These are phyloP conservation scores for Pythium sukuiense DNA, from an alignment of 352 stramenopile genomes.

Conservation along the genomic window DNA sequence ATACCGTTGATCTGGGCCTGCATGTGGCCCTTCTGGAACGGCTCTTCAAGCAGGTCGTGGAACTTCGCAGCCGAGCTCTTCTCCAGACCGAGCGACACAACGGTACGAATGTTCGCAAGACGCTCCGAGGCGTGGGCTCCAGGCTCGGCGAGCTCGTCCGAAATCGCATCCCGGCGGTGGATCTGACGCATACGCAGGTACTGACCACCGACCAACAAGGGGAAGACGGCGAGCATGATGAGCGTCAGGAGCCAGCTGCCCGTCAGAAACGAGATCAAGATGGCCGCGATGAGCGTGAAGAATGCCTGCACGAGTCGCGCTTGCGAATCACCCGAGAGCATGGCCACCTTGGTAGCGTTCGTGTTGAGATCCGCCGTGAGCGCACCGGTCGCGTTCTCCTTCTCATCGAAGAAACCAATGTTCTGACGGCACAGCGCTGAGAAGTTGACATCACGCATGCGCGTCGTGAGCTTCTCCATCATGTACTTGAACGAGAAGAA, in stretches of 20 bases:
- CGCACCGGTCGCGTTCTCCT: constrained; percentile 20
- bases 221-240: constrained; percentile 44
- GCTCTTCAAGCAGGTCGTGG: constrained; percentile 20
- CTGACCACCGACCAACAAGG: constrained; percentile 35
- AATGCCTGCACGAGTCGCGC: constrained; percentile 32
- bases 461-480: constrained; percentile 32
- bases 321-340: constrained; percentile 34
- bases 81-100: constrained; percentile 31
- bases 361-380: constrained; percentile 32
- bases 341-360: constrained; percentile 33
- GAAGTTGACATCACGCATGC: constrained; percentile 33
- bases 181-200: constrained; percentile 22
- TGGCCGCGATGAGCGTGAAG: constrained; percentile 33
- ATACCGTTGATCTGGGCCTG: constrained; percentile 31
- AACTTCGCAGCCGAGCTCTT: constrained; percentile 21
- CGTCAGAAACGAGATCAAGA: constrained; percentile 40
- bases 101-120: constrained; percentile 33
- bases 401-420: constrained; percentile 35
- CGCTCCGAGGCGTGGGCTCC: constrained; percentile 34
- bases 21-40: constrained; percentile 20
- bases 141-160: constrained; percentile 22
- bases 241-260: constrained; percentile 46
- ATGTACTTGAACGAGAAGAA: constrained; percentile 32
- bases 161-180: constrained; percentile 9
- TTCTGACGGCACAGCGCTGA: constrained; percentile 30